A percentile compares a stretch with the other conserved stretches of the same genome.
Conservation (phyloP, 805 yeast genomes). For the Yamadazyma endophytica region DNA sequence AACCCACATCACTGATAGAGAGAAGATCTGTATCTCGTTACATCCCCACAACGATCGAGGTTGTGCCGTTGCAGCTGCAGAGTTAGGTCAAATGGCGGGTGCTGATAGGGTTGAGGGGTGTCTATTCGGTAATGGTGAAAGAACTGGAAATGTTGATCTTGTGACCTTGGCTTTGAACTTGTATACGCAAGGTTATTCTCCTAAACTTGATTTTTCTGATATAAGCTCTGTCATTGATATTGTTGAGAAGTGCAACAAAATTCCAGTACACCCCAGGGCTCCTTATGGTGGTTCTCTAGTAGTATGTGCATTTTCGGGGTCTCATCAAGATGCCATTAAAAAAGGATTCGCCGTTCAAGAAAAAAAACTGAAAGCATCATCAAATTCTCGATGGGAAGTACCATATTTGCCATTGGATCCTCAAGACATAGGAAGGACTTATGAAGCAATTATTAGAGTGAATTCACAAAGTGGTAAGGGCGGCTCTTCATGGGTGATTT, state of each 20-base stretch:
- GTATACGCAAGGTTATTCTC: slow-evolving; percentile 75
- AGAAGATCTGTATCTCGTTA: slow-evolving; percentile 66
- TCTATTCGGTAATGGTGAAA: slow-evolving; percentile 80
- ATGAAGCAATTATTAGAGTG: slow-evolving; percentile 87
- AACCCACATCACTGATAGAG: slow-evolving; percentile 58
- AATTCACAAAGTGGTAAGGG: slow-evolving; percentile 88
- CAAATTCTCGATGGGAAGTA: slow-evolving; percentile 53
- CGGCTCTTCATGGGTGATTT: slow-evolving; percentile 84
- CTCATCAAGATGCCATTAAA: slow-evolving; percentile 88
- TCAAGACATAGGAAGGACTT: slow-evolving; percentile 79
- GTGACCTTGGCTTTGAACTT: slow-evolving; percentile 74
- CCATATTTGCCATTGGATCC: slow-evolving; percentile 87
- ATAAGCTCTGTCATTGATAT: slow-evolving; percentile 62
- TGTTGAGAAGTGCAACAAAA: slow-evolving; percentile 76
- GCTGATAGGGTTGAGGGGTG: slow-evolving; percentile 90
- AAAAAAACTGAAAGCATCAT: slow-evolving; percentile 30
- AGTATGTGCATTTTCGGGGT: slow-evolving; percentile 79
- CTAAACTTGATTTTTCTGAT: slow-evolving; percentile 68
- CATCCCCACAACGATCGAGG: slow-evolving; percentile 87
- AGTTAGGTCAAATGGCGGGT: slow-evolving; percentile 76
- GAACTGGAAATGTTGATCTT: slow-evolving; percentile 82
- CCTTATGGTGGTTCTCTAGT: slow-evolving; percentile 83
- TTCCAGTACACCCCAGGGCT: slow-evolving; percentile 73
- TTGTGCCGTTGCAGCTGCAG: slow-evolving; percentile 87
- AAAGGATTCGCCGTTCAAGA: slow-evolving; percentile 63